phyloP scores from a whole-genome alignment of 495 filamentous ascomycete species.

The Astrothelium subdiscretum region DNA sequence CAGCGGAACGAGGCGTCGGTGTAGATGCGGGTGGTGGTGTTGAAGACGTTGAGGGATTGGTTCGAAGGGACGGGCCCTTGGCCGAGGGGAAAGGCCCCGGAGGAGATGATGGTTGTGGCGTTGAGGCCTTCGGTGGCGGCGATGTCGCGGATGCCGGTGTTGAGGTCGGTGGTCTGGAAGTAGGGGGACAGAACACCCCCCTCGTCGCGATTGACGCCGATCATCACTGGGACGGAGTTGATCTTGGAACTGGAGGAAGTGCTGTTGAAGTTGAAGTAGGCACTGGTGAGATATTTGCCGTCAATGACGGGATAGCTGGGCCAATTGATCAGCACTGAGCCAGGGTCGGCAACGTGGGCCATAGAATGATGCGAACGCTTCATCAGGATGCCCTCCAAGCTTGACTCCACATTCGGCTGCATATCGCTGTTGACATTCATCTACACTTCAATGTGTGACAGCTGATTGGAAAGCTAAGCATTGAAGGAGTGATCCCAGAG shows the following conservation, averaged over 20 bases:
- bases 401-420: no score
- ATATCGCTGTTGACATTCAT: no score
- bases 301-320: constrained; percentile 13
- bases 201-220: constrained; percentile 17
- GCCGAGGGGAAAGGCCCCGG: constrained; percentile 10
- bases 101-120: background rate
- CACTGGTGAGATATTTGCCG: constrained; percentile 9
- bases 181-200: constrained; percentile 8
- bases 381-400: no score
- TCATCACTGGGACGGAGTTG: constrained; percentile 15
- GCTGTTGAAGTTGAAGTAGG: constrained; percentile 12
- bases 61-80: constrained; percentile 1
- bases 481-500: no score
- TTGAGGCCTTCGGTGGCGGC: constrained; percentile 1
- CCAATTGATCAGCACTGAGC: background rate
- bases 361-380: no score
- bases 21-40: constrained; percentile 11
- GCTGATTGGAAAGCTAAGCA: no score
- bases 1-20: constrained; percentile 16
- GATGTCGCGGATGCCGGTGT: constrained; percentile 20
- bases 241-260: constrained; percentile 6
- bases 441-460: no score
- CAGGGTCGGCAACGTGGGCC: no score
- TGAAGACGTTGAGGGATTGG: constrained; percentile 8
- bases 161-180: constrained; percentile 12